Conservation (phyloP, 306 rosid genomes). For the Myrica gale region DNA sequence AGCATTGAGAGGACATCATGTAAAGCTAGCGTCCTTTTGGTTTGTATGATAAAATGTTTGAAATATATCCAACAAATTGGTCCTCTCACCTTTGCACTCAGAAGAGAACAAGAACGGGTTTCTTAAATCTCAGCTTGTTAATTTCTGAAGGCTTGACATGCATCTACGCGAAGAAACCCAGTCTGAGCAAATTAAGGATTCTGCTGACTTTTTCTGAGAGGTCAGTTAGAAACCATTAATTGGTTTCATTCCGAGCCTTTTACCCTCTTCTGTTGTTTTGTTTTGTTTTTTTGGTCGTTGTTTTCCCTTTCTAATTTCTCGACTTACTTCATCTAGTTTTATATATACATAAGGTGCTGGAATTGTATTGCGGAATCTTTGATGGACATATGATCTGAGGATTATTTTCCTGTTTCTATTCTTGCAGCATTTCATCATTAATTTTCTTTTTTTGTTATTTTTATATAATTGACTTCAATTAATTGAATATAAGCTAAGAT, state of each 20-base stretch:
- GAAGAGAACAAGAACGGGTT: not conserved
- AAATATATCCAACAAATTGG: not conserved
- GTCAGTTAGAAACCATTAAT: not conserved
- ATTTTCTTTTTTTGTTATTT: not conserved
- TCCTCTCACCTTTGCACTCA: slow-evolving; percentile 3
- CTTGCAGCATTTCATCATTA: not conserved
- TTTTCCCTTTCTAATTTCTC: not conserved
- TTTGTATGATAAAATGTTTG: not conserved
- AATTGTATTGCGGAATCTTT: not conserved
- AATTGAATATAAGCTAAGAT: not conserved
- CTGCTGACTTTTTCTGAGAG: not conserved
- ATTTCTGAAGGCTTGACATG: not conserved
- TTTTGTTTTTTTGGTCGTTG: not conserved
- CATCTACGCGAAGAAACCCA: not conserved
- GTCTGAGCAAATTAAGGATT: slow-evolving; percentile 6
- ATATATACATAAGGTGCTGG: not conserved
- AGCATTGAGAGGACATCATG: not conserved
- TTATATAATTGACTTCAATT: not conserved
- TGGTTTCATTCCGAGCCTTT: not conserved
- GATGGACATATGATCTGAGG: not conserved
- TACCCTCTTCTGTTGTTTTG: not conserved
- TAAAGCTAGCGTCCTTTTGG: not conserved
- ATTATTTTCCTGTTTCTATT: slow-evolving; percentile 2
- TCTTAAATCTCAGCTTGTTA: not conserved
- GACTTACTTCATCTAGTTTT: not conserved